Conservation (phyloP, 2,329 filamentous ascomycete genomes). For the Malbranchea cinnamomea region DNA sequence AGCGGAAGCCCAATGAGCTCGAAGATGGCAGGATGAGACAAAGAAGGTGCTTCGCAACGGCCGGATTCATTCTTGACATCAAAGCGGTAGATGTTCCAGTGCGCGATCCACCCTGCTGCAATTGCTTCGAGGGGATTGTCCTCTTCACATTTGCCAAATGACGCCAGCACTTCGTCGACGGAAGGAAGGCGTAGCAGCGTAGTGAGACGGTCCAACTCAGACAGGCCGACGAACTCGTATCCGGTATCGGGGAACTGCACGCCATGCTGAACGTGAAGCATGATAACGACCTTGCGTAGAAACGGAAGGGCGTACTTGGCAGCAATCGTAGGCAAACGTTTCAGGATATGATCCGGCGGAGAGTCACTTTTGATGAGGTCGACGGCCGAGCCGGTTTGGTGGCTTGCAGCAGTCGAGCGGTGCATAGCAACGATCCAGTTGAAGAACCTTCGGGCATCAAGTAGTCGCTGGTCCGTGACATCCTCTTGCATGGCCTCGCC, state of each 20-base stretch:
- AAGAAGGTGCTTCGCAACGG: conserved; percentile 26
- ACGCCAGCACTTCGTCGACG: conserved; percentile 62
- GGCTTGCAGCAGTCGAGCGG: conserved; percentile 1
- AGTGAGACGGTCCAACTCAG: conserved; percentile 71
- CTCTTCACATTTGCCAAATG: conserved; percentile 31
- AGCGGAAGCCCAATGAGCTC: conserved; percentile 85
- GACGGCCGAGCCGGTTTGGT: no score
- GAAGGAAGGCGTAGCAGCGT: conserved; percentile 60
- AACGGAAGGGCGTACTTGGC: conserved; percentile 81
- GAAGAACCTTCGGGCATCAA: conserved; percentile 22
- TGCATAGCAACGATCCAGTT: conserved; percentile 19
- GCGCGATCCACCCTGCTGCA: conserved; percentile 56
- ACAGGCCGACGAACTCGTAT: conserved; percentile 25
- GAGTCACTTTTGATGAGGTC: conserved; percentile 15
- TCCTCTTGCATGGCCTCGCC: conserved; percentile 15
- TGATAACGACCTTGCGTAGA: conserved; percentile 67
- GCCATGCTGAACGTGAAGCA: conserved; percentile 77
- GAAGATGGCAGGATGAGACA: conserved; percentile 79
- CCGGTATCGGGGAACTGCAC: conserved; percentile 68
- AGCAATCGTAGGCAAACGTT: conserved; percentile 29
- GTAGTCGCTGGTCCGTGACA: conserved; percentile 17
- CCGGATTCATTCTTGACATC: conserved; percentile 19
- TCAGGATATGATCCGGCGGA: conserved; percentile 12
- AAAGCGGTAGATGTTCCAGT: conserved; percentile 23
- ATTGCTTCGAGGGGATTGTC: conserved; percentile 33